Evolutionary conservation across 139 green algal species (phyloP).

Genomic region (Helicosporidium sp.): DNA sequence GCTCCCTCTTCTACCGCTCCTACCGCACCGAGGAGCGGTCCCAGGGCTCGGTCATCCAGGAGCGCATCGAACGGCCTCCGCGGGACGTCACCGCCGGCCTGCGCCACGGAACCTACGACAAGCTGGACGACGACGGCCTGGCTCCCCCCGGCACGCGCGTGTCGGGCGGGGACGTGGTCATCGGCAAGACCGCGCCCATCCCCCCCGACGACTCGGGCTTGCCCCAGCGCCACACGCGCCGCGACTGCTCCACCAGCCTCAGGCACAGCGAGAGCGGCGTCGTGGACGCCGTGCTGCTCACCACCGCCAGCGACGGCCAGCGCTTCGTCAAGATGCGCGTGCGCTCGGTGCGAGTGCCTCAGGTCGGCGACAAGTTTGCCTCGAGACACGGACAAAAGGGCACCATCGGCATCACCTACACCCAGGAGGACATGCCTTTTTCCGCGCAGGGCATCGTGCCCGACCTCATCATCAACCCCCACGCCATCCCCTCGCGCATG

Average conservation of each 20-base stretch:
- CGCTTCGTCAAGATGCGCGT: slow-evolving; percentile 91
- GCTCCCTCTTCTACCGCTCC: slow-evolving; percentile 85
- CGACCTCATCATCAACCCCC: slow-evolving; percentile 97
- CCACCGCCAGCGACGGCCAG: slow-evolving; percentile 68
- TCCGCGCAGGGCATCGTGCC: slow-evolving; percentile 69
- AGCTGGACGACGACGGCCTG: slow-evolving; percentile 93
- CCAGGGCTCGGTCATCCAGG: slow-evolving; percentile 42
- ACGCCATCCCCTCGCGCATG: slow-evolving; percentile 97
- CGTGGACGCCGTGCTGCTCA: slow-evolving; percentile 72
- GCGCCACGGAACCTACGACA: slow-evolving; percentile 85
- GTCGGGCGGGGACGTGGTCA: slow-evolving; percentile 57
- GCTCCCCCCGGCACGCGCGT: slow-evolving; percentile 63
- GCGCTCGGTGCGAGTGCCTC: slow-evolving; percentile 79
- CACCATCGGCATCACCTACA: slow-evolving; percentile 94
- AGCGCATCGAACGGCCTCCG: slow-evolving; percentile 77
- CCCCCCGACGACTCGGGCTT: slow-evolving; percentile 40
- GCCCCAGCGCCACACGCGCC: slow-evolving; percentile 48
- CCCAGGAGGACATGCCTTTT: slow-evolving; percentile 64
- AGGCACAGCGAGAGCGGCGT: slow-evolving; percentile 50
- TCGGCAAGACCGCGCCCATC: slow-evolving; percentile 57
- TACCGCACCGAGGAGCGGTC: slow-evolving; percentile 80
- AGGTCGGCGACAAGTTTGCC: slow-evolving; percentile 99
- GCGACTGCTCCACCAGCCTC: slow-evolving; percentile 42
- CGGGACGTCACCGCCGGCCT: slow-evolving; percentile 39
- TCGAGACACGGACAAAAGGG: slow-evolving; percentile 92